Evolutionary conservation across 179 eudicot genomes (phyloP), one percentile per base, ranked within the genome.

Genomic region (Spergularia azorica): DNA sequence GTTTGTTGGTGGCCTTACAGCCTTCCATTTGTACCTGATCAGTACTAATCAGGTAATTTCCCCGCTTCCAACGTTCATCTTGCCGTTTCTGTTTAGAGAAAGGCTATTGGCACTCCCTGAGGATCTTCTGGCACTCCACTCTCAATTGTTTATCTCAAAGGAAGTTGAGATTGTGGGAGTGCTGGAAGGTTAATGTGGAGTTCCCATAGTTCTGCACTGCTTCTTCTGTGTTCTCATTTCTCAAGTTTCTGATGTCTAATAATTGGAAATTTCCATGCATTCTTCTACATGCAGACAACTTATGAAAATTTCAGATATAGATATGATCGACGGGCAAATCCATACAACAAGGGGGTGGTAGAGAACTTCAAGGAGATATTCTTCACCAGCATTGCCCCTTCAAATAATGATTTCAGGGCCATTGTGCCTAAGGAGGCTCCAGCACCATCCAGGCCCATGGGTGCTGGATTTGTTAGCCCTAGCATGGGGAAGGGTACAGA

Each of bases 1-100:
- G 97, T 91, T 91, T 83, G 94, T 91, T 17, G 97, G 96, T 56
- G 97, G 97, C 32, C 96, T 91, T 63, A 88, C 97, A 1, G 88
- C 89, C 63, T 93, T 93, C 83, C 97, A 93, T 79, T 75, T 91
- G 56, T 90, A 91, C 79, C 84, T 93, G 55, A 87, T 93, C 60
- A 75, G 80, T 67, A 85, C 91, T 54, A 91, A 93, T 81, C 97
- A 93, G 97, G 97, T 88, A 74, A 69, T 46, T 9, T 55, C 59
- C 38, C 57, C 20, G 32, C 46, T 2, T 58, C 48, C 5, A 43
- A 43, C 8, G 6, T 43, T 26, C 32, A 26, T 26, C 32, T 26
- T 26, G 32, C 32, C 32, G 32, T 26, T 26, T 26, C 32, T 26
- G 2, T 26, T 26, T 26, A 26, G 32, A 26, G 32, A 26, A 26